Percentiles rank a stretch among this genome's conserved stretches.
phyloP scores from a whole-genome alignment of 2,329 filamentous ascomycete genomes.

The Penicillium sp. region DNA sequence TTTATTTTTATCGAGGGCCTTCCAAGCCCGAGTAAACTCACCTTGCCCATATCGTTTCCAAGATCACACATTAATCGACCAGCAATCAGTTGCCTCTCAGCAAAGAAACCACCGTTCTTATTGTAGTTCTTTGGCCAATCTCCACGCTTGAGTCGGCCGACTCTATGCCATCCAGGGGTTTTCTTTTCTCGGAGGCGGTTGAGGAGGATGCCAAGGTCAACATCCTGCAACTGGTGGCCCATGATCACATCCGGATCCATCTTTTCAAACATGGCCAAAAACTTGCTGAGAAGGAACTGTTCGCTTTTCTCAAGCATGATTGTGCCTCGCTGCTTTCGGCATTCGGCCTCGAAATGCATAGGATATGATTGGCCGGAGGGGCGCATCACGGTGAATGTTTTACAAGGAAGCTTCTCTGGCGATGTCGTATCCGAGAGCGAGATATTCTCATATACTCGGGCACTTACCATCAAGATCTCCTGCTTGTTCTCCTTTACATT shows the following conservation, averaged over 20 bases:
- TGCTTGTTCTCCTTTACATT: constrained; percentile 94
- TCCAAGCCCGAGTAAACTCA: constrained; percentile 21
- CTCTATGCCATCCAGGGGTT: constrained; percentile 89
- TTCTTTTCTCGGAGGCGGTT: constrained; percentile 87
- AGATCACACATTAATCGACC: constrained; percentile 91
- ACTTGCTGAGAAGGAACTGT: constrained; percentile 79
- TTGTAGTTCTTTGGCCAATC: constrained; percentile 87
- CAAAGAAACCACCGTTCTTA: constrained; percentile 85
- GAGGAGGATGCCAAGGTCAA: constrained; percentile 89
- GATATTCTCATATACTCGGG: constrained; percentile 88
- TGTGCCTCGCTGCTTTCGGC: constrained; percentile 71
- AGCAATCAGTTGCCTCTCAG: constrained; percentile 84
- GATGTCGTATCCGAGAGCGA: constrained; percentile 84
- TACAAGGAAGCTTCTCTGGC: constrained; percentile 82
- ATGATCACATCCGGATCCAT: constrained; percentile 92
- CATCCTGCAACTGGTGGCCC: constrained; percentile 94
- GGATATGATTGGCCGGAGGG: constrained; percentile 77
- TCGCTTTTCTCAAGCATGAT: constrained; percentile 83
- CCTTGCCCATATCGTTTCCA: constrained; percentile 91
- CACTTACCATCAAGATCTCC: constrained; percentile 88
- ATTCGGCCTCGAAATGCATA: constrained; percentile 78
- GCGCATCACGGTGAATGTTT: constrained; percentile 88
- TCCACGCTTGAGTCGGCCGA: constrained; percentile 79
- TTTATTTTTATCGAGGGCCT: not conserved
- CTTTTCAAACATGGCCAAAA: constrained; percentile 82